Evolutionary conservation across 176 grass and related monocot species (phyloP).

Genomic region (Triticum urartu): DNA sequence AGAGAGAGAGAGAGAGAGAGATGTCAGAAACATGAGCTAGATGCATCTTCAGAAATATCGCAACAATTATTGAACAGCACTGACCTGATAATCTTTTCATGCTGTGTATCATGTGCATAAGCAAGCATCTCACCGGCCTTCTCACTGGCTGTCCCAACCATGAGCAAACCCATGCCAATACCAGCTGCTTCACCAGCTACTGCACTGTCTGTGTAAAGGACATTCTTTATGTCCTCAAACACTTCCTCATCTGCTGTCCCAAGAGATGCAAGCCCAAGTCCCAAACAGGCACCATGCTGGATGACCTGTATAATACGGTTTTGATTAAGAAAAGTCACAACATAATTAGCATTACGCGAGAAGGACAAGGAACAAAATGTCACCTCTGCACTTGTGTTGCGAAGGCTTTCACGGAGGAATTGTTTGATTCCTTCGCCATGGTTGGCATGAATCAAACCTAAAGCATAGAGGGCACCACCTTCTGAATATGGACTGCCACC

Average conservation of each 20-base stretch:
- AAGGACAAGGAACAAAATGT: slow-evolving; percentile 15
- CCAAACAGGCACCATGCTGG: slow-evolving; percentile 96
- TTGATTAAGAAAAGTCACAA: slow-evolving; percentile 1
- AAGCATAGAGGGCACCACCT: slow-evolving; percentile 95
- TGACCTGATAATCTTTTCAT: slow-evolving; percentile 99
- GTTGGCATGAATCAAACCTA: slow-evolving; percentile 98
- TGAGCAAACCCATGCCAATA: slow-evolving; percentile 95
- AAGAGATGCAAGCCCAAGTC: slow-evolving; percentile 90
- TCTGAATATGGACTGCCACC: slow-evolving; percentile 96
- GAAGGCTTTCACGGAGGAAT: slow-evolving; percentile 91
- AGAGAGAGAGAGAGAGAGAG: background rate
- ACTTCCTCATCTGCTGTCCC: slow-evolving; percentile 94
- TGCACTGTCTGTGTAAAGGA: slow-evolving; percentile 90
- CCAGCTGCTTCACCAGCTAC: slow-evolving; percentile 97
- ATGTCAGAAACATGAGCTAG: slow-evolving; percentile 25
- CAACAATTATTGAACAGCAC: slow-evolving; percentile 17
- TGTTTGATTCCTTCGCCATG: slow-evolving; percentile 98
- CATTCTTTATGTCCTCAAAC: slow-evolving; percentile 95
- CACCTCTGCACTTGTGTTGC: slow-evolving; percentile 88
- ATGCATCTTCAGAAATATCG: background rate
- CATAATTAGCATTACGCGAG: background rate
- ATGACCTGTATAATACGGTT: slow-evolving; percentile 66
- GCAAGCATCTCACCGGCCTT: slow-evolving; percentile 95
- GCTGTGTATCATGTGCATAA: slow-evolving; percentile 97
- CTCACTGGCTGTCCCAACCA: slow-evolving; percentile 91